These are phyloP conservation scores for Daedaleopsis nitida DNA, from an alignment of 768 basidiomycete species.

Conservation along the genomic window DNA sequence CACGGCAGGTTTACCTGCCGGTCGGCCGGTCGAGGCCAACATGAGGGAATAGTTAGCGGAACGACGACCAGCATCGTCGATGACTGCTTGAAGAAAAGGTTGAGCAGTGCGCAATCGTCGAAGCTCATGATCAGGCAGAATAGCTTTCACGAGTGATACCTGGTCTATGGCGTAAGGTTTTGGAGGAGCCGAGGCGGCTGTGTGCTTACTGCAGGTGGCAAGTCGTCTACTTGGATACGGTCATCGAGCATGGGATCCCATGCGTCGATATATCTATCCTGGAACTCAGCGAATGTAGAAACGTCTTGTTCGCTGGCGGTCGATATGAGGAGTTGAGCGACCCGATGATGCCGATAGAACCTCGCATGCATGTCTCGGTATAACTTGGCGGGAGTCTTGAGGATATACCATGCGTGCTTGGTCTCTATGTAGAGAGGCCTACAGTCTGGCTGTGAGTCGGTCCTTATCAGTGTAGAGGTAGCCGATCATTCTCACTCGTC, in stretches of 20 bases:
- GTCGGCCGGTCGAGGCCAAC: not conserved
- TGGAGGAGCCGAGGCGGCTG: not conserved
- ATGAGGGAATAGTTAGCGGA: not conserved
- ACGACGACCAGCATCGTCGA: not conserved
- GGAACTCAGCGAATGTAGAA: conserved; percentile 38
- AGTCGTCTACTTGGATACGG: not conserved
- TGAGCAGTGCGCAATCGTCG: not conserved
- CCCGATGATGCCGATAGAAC: conserved; percentile 53
- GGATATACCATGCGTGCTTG: conserved; percentile 60
- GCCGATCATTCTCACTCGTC: conserved; percentile 48
- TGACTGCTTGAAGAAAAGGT: not conserved
- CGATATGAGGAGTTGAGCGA: conserved; percentile 52
- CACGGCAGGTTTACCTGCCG: conserved; percentile 13
- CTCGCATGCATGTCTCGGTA: conserved; percentile 47
- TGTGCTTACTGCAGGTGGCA: conserved; percentile 2
- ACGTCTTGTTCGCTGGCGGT: conserved; percentile 34
- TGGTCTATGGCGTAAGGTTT: not conserved
- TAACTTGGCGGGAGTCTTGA: conserved; percentile 45
- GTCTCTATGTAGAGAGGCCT: conserved; percentile 74
- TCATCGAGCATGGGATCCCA: conserved; percentile 8
- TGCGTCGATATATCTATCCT: conserved; percentile 14
- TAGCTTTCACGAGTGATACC: not conserved
- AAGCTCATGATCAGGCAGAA: not conserved
- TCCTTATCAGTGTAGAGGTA: not conserved
- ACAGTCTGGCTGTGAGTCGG: not conserved